Conservation (phyloP, 257 asterid genomes). For the Voacanga thouarsii region DNA sequence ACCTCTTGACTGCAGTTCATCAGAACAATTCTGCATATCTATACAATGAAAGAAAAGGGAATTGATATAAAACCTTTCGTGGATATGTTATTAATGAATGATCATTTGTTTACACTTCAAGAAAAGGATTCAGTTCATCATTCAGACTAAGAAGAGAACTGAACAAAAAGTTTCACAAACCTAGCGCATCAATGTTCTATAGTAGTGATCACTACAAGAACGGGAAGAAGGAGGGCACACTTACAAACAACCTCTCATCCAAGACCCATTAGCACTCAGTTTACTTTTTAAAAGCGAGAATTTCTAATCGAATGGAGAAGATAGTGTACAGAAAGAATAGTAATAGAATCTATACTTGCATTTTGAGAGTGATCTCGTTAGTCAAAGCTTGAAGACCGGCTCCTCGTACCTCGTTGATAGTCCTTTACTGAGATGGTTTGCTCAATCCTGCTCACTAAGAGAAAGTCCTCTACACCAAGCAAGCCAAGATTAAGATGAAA, state of each 20-base stretch:
- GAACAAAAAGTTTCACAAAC: constrained; percentile 18
- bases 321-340: constrained; percentile 22
- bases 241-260: constrained; percentile 90
- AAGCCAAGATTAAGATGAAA: no score
- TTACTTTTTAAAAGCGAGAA: not conserved
- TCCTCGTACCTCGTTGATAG: constrained; percentile 74
- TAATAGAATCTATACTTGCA: constrained; percentile 13
- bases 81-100: not conserved
- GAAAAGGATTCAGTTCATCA: constrained; percentile 17
- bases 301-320: not conserved
- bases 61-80: not conserved
- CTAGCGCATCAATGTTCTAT: constrained; percentile 22
- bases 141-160: constrained; percentile 21
- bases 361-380: constrained; percentile 27
- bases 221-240: constrained; percentile 83
- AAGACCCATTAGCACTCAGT: constrained; percentile 35
- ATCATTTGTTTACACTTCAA: constrained; percentile 16
- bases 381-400: constrained; percentile 91
- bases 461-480: constrained; percentile 75
- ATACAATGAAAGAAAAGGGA: not conserved
- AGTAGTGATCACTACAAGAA: constrained; percentile 22
- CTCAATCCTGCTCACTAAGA: constrained; percentile 79
- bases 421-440: constrained; percentile 71
- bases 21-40: not conserved
- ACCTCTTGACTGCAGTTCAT: not conserved